Evolutionary conservation across 2,329 filamentous ascomycete genomes (phyloP), one percentile per base, ranked within the genome.

Genomic region (Sporothrix euskadiensis): DNA sequence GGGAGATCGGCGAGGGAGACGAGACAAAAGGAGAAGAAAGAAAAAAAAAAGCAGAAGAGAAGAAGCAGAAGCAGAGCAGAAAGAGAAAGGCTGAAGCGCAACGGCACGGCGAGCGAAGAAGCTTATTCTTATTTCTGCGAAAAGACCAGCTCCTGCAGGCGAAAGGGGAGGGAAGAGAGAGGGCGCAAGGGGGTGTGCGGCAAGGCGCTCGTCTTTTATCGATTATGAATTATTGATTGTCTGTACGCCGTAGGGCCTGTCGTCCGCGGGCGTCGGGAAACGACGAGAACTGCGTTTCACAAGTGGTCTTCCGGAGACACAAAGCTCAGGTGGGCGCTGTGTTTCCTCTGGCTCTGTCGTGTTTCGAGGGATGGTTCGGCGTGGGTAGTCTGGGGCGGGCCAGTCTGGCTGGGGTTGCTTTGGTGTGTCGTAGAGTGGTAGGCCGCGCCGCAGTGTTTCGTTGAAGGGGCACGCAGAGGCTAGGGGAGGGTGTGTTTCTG

Each of bases 211-310:
- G 47, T 41, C 47, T 69, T 54, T 69, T 69, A 56, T 70, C 39
- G 39, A 54, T 69, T 68, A 49, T 26, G 30, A 7, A 68, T 39
- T 52, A 69, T 66, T 47, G 61, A 30, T 26, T 16, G 16, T 69
- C 26, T 35, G 16, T 41, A 32, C 49, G 52, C 39, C 69, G 69
- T 56, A 44, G 57, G 19, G 26, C 54, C 54, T 61, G 30, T 57
- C 30, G 66, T 49, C 26, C 10, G 69, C 9, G 49, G 59, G 30
- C 47, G 44, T 41, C 59, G 59, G 71, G 47, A 41, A 71, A 63
- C 61, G 59, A 68, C 61, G 61, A 68, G 19, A 56, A 41, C 39
- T 61, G 56, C 52, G 73, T 74, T 74, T 74, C 73, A 74, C 69
- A 61, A 74, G 41, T 41, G 61, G 41, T 63, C 39, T 44, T 71